Evolutionary conservation across 306 rosid genomes (phyloP).

Genomic region (Dicorynia guianensis): DNA sequence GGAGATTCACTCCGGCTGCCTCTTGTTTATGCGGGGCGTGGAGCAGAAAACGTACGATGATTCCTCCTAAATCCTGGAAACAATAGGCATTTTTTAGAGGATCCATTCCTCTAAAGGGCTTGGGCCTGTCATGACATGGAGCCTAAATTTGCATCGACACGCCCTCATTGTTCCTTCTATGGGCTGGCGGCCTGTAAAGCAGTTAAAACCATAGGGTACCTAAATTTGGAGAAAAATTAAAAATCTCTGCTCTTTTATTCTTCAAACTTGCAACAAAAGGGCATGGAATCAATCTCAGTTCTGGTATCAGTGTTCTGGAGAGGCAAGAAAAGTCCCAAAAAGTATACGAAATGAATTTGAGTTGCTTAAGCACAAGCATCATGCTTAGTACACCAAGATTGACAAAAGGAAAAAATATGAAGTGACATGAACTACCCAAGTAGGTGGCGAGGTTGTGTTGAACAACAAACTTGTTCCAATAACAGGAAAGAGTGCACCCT

Average conservation of each 20-base stretch:
- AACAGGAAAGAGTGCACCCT: conserved; percentile 29
- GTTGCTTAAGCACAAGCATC: not conserved
- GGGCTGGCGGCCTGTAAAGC: conserved; percentile 20
- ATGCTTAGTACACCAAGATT: conserved; percentile 31
- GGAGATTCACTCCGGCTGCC: no score
- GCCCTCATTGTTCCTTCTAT: not conserved
- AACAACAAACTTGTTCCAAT: conserved; percentile 22
- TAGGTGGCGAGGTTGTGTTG: conserved; percentile 39
- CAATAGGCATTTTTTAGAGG: no score
- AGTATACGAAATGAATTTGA: not conserved
- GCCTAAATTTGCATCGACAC: not conserved
- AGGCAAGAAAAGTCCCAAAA: conserved; percentile 30
- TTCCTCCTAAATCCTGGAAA: no score
- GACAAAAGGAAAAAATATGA: conserved; percentile 29
- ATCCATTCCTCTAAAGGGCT: no score
- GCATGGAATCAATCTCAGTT: not conserved
- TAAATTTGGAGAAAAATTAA: conserved; percentile 1
- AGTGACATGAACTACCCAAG: conserved; percentile 20
- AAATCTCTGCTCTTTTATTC: conserved; percentile 17
- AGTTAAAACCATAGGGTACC: conserved; percentile 16
- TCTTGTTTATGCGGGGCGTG: no score
- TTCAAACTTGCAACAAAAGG: conserved; percentile 37
- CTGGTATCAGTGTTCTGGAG: not conserved
- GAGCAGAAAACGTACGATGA: no score
- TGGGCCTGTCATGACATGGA: not conserved